Percentiles rank a stretch among this genome's conserved stretches.
Conservation (phyloP, 2,329 filamentous ascomycete genomes). For the Tolypocladium capitatum region DNA sequence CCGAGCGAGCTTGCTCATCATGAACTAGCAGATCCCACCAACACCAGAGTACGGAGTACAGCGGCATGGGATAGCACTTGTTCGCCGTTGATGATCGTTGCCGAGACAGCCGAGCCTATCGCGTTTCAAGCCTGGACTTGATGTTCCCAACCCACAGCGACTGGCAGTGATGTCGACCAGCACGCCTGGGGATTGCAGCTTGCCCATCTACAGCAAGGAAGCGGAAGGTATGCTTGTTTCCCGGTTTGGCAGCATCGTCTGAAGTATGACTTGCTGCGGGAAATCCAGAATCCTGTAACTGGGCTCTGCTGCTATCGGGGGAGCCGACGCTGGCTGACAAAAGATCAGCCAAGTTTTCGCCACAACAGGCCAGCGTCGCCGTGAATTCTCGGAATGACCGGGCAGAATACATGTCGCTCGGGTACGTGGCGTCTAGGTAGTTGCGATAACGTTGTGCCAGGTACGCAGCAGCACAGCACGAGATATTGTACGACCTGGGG, state of each 20-base stretch:
- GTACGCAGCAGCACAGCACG: no score
- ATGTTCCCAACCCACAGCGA: not conserved
- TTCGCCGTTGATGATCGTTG: not conserved
- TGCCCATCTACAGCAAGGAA: not conserved
- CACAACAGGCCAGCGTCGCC: not conserved
- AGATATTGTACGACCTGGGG: no score
- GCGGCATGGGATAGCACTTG: slow-evolving; percentile 1
- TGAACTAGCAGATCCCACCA: slow-evolving; percentile 3
- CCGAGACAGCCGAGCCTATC: not conserved
- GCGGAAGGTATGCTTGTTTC: not conserved
- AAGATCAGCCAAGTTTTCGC: not conserved
- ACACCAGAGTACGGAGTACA: slow-evolving; percentile 3
- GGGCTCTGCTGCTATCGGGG: not conserved
- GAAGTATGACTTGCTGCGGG: not conserved
- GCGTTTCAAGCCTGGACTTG: not conserved
- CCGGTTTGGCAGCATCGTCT: not conserved
- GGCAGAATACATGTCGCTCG: no score
- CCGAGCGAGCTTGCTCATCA: slow-evolving; percentile 4
- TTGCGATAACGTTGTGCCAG: no score
- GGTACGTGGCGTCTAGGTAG: not conserved
- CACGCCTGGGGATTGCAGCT: not conserved
- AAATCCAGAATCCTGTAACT: not conserved
- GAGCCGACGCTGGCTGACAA: not conserved
- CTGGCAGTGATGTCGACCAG: not conserved
- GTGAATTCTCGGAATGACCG: not conserved